Evolutionary conservation across 805 yeast genomes (phyloP).

Genomic region (Wickerhamomyces strasburgensis): DNA sequence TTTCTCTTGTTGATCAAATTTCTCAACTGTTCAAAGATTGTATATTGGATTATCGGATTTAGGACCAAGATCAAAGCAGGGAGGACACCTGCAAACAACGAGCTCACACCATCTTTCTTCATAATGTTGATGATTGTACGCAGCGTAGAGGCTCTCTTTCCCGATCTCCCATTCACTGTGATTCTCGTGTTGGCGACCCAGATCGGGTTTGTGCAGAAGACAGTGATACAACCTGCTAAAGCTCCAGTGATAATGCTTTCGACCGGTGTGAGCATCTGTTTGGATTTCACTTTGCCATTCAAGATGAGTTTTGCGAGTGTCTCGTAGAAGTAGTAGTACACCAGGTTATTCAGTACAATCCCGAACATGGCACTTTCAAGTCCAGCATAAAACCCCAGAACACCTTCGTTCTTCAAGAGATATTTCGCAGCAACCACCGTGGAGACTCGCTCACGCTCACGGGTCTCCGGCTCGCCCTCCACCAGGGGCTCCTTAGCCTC

Average conservation of each 20-base stretch:
- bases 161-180: slow-evolving; percentile 45
- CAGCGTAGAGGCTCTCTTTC: slow-evolving; percentile 38
- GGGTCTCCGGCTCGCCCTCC: slow-evolving; percentile 7
- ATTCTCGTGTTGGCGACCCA: slow-evolving; percentile 94
- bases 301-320: slow-evolving; percentile 48
- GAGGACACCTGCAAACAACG: slow-evolving; percentile 77
- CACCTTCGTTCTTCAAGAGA: slow-evolving; percentile 54
- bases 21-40: slow-evolving; percentile 82
- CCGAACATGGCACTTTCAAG: slow-evolving; percentile 85
- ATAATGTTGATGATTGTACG: slow-evolving; percentile 57
- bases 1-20: slow-evolving; percentile 51
- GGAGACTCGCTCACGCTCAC: slow-evolving; percentile 20
- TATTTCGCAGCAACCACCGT: slow-evolving; percentile 37
- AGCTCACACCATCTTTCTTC: slow-evolving; percentile 62
- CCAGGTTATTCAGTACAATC: slow-evolving; percentile 77
- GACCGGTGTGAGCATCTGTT: slow-evolving; percentile 15
- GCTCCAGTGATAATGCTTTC: slow-evolving; percentile 43
- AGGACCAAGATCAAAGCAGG: slow-evolving; percentile 84
- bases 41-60: slow-evolving; percentile 89
- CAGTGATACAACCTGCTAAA: slow-evolving; percentile 82
- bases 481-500: slow-evolving; percentile 14
- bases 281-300: slow-evolving; percentile 19
- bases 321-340: slow-evolving; percentile 89
- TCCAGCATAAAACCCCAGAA: slow-evolving; percentile 74
- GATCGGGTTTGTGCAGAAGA: slow-evolving; percentile 77